These are phyloP conservation scores for Cyberlindnera veronae DNA, from an alignment of 805 yeast species.

Conservation along the genomic window DNA sequence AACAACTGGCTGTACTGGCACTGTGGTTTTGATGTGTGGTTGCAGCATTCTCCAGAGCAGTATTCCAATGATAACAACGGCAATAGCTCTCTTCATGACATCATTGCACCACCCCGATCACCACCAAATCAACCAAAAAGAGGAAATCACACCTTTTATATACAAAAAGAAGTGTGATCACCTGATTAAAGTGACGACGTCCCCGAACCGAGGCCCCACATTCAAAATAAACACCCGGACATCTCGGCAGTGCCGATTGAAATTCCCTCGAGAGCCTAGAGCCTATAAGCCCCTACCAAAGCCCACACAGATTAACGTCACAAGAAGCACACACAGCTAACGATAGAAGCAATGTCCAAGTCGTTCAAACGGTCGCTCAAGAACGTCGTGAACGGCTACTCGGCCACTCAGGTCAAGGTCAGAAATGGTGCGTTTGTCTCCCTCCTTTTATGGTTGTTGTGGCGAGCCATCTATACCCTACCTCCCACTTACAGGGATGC, in stretches of 20 bases:
- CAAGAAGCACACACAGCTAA: no score
- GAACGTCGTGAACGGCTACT: slow-evolving; percentile 75
- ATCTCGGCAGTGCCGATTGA: not conserved
- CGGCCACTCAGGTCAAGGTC: slow-evolving; percentile 79
- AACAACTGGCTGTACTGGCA: slow-evolving; percentile 26
- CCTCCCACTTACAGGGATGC: not conserved
- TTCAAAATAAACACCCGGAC: not conserved
- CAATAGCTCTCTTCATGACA: no score
- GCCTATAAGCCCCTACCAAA: not conserved
- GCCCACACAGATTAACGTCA: not conserved
- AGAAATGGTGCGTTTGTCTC: slow-evolving; percentile 46
- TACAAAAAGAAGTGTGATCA: not conserved
- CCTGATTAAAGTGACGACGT: no score
- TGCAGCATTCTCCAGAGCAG: no score
- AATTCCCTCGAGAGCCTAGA: no score
- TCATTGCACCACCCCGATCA: no score
- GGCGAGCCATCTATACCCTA: not conserved
- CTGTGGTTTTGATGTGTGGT: not conserved
- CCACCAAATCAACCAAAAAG: no score
- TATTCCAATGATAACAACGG: no score
- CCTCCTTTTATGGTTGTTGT: not conserved
- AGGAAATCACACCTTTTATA: not conserved
- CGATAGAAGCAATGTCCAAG: slow-evolving; percentile 54
- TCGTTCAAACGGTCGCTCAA: slow-evolving; percentile 77
- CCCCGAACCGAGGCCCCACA: no score